Conservation (phyloP, 768 basidiomycete genomes). For the Rossbeevera mucosa region DNA sequence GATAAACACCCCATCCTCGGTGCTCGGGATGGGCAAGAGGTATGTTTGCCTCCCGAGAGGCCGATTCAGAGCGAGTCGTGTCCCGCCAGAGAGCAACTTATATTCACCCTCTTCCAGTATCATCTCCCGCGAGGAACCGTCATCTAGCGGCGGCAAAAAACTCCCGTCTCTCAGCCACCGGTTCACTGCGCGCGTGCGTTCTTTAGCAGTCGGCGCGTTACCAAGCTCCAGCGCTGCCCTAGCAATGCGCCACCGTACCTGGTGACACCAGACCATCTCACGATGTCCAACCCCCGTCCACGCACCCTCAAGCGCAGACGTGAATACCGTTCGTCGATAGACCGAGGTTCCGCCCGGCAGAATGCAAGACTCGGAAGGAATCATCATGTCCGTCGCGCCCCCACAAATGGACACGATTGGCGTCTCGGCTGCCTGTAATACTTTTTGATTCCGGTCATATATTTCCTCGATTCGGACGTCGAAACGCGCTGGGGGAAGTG, state of each 20-base stretch:
- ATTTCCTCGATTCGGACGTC: constrained; percentile 76
- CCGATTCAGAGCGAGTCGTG: constrained; percentile 39
- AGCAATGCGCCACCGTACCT: constrained; percentile 87
- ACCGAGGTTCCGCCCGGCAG: constrained; percentile 39
- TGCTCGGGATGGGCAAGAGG: constrained; percentile 40
- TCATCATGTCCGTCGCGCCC: constrained; percentile 86
- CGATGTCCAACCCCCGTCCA: constrained; percentile 96
- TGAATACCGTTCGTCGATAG: constrained; percentile 69
- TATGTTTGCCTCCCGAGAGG: constrained; percentile 44
- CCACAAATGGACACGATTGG: constrained; percentile 85
- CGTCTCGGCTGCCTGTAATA: constrained; percentile 44
- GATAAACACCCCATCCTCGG: constrained; percentile 33
- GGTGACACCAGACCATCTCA: constrained; percentile 99
- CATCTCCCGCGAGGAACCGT: constrained; percentile 4
- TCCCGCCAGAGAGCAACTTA: constrained; percentile 35
- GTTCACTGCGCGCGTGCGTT: constrained; percentile 42
- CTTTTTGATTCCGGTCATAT: constrained; percentile 46
- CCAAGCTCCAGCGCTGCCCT: constrained; percentile 70
- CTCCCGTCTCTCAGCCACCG: constrained; percentile 68
- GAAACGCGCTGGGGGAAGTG: constrained; percentile 82
- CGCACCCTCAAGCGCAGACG: constrained; percentile 81
- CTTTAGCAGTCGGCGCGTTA: constrained; percentile 17
- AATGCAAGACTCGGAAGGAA: constrained; percentile 85
- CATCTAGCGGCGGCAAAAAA: constrained; percentile 37
- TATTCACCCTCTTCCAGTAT: constrained; percentile 21